Percentiles rank a stretch among this genome's conserved stretches.
Evolutionary conservation across 257 asterid genomes (phyloP).

Genomic region (Rubia yunnanensis): DNA sequence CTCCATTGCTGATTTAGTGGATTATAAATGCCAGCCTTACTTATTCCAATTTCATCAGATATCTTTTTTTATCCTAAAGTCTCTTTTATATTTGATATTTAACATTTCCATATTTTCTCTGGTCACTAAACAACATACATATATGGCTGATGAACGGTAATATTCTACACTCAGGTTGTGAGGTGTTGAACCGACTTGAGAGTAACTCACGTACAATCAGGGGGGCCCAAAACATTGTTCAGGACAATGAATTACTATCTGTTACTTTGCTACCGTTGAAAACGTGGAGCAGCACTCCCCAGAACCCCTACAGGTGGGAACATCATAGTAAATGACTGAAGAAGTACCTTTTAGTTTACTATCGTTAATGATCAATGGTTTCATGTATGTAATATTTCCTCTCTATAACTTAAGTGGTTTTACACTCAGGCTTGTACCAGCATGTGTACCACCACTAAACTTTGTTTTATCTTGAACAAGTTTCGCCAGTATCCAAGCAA

Average conservation of each 20-base stretch:
- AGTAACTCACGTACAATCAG: slow-evolving; percentile 74
- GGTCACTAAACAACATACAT: background rate
- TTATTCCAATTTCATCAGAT: background rate
- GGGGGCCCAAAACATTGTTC: slow-evolving; percentile 81
- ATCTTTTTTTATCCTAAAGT: background rate
- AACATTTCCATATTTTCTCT: background rate
- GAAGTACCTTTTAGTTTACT: background rate
- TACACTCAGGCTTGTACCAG: background rate
- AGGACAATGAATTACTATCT: slow-evolving; percentile 79
- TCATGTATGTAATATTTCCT: background rate
- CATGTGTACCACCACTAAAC: background rate
- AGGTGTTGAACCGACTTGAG: slow-evolving; percentile 73
- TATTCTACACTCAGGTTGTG: slow-evolving; percentile 54
- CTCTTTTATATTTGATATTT: background rate
- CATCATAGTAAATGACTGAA: background rate
- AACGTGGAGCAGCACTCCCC: slow-evolving; percentile 41
- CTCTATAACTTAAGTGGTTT: background rate
- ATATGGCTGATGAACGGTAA: background rate
- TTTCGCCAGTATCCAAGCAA: background rate
- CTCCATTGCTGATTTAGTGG: background rate
- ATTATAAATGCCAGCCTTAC: background rate
- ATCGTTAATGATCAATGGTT: background rate
- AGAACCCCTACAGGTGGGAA: slow-evolving; percentile 45
- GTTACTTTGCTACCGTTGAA: slow-evolving; percentile 66
- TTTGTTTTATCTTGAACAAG: background rate